Evolutionary conservation across 2,329 filamentous ascomycete species (phyloP), one percentile per base, ranked within the genome.

Genomic region (Teratosphaeria epicoccoides): DNA sequence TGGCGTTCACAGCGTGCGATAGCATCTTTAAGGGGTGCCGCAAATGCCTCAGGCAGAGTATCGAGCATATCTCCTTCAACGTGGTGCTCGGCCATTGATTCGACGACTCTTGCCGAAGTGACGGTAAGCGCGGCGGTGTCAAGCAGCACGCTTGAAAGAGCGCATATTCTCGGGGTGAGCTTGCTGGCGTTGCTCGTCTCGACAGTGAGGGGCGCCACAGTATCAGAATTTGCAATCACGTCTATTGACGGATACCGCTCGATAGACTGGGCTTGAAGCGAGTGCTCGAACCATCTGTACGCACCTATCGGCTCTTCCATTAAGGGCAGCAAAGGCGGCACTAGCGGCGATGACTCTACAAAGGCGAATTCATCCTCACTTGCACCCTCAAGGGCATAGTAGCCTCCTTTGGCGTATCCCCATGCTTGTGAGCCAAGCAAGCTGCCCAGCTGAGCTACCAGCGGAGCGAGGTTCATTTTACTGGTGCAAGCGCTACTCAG

Each of bases 1-100:
- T 82, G 80, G n/a, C 82, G 79, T 66, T 95, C 90, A 58, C 88
- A 95, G 56, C 82, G 78, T n/a, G 84, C 80, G 40, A 97, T 88
- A 4, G 85, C 83, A 70, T 97, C 90, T 64, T 85, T 84, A 12
- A 97, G 74, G 0, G 87, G 85, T 2, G 84, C 80, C 50, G 87
- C 78, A n/a, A 96, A 76, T 24, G 87, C 83, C 67, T 95, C 88
- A 1, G 93, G 91, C 1, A 97, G 73, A 0, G 87, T 89, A 56
- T 95, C 87, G 14, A 97, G 76, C 47, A 90, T 72, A 23, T 78
- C 73, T 9, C 71, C 69, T 6, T 78, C 82, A 46, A 95, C 80
- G 0, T 84, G 83, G 55, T 83, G 83, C 43, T 80, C 73, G 53
- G 84, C 76, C 71, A 96, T 83, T 23, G 84, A 76, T 63, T 93